Evolutionary conservation across 306 rosid genomes (phyloP), one percentile per base, ranked within the genome.

Genomic region (Abrus pulchellus): DNA sequence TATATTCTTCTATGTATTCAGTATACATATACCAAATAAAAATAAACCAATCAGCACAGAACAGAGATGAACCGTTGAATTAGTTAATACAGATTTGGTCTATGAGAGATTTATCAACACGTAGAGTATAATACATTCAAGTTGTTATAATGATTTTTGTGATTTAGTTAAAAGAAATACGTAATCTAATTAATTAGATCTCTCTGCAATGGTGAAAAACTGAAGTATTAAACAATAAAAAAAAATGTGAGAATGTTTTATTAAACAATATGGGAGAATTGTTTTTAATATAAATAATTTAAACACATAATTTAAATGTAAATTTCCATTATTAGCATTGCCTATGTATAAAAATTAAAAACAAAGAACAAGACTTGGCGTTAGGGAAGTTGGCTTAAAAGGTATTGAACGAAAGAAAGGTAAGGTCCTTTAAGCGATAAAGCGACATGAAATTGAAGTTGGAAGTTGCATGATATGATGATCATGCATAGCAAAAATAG

Each of bases 391-490:
- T 9, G 66, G 30, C 59, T 32, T 9, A 59, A 59, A 59, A 59
- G 40, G 41, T 14, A 9, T 30, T 59, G 66, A 32, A 49, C 1
- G 30, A 29, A 57, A 32, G 30, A 29, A 57, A 32, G 13, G 63
- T 57, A 9, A 57, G 63, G 36, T 55, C 11, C 61, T 55, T 48
- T 48, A 13, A 44, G 9, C 48, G 1, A 49, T n/a, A 53, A 72
- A 72, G 64, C 1, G n/a, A 72, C 5, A 13, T 9, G 50, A 50
- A 50, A 1, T 33, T 33, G 34, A 65, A 67, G 48, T 44, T 68
- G 82, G 33, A 79, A 27, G 47, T 69, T 66, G 67, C 7, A 77
- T 55, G 78, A 55, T 36, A 77, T 52, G 20, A 20, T 20, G 20
- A 20, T 20, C 12, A 45, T 57, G 53, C 60, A 68, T 29, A 67